These are phyloP conservation scores for Posidonia australis DNA, from an alignment of 106 monocot species.

Conservation along the genomic window DNA sequence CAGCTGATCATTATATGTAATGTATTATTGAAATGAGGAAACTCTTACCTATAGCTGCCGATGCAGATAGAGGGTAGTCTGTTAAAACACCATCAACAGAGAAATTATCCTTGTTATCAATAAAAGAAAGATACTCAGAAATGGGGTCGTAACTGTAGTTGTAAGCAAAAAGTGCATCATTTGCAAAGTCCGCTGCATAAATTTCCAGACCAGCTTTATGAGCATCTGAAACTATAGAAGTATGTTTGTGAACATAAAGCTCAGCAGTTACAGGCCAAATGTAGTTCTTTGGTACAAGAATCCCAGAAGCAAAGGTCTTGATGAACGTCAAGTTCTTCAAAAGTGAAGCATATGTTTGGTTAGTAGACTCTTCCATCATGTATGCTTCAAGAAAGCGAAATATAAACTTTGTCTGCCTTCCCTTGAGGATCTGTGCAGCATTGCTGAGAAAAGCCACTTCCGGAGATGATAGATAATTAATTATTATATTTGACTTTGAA, in stretches of 20 bases:
- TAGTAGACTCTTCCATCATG: slow-evolving; percentile 4
- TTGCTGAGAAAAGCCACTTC: slow-evolving; percentile 10
- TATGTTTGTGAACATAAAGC: slow-evolving; percentile 33
- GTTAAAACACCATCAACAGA: slow-evolving; percentile 79
- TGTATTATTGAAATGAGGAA: neutral
- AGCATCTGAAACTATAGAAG: slow-evolving; percentile 61
- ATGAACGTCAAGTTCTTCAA: slow-evolving; percentile 38
- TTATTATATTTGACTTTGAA: slow-evolving; percentile 19
- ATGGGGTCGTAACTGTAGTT: slow-evolving; percentile 75
- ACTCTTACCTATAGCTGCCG: slow-evolving; percentile 44
- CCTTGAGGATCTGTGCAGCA: neutral
- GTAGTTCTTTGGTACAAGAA: slow-evolving; percentile 79
- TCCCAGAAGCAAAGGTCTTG: slow-evolving; percentile 72
- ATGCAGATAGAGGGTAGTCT: slow-evolving; percentile 64
- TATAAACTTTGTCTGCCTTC: slow-evolving; percentile 2
- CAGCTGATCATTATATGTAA: too few species aligned
- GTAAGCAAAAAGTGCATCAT: slow-evolving; percentile 51
- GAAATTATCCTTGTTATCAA: slow-evolving; percentile 53
- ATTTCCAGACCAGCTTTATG: slow-evolving; percentile 63
- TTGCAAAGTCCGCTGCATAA: slow-evolving; percentile 59
- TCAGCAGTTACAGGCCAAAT: slow-evolving; percentile 63
- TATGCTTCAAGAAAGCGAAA: slow-evolving; percentile 4
- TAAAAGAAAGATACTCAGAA: slow-evolving; percentile 55
- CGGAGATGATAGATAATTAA: slow-evolving; percentile 12
- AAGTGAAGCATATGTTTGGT: slow-evolving; percentile 21